Evolutionary conservation across 176 grass and related monocot genomes (phyloP).

Genomic region (Zea mays): Zm-B73-REFERENCE-NAM-5.0 NC_050099.1:212104501-212105000

Average conservation of each 20-base stretch:
- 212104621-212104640: background rate
- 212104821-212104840: too few relatives aligned
- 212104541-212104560: background rate
- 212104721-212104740: background rate
- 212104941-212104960: too few relatives aligned
- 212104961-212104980: too few relatives aligned
- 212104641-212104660: background rate
- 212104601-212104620: background rate
- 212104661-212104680: background rate
- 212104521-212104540: background rate
- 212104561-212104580: background rate
- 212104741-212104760: background rate
- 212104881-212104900: too few relatives aligned
- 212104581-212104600: background rate
- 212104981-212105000: too few relatives aligned
- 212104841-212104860: too few relatives aligned
- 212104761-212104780: background rate
- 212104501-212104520: too few relatives aligned
- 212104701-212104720: background rate
- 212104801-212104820: too few relatives aligned
- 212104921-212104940: too few relatives aligned
- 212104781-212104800: too few relatives aligned
- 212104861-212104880: too few relatives aligned
- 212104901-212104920: too few relatives aligned
- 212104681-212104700: background rate